Base-by-base conservation (phyloP, 371 early-diverging fungal species). In the Choanephora cucurbitarum region DNA sequence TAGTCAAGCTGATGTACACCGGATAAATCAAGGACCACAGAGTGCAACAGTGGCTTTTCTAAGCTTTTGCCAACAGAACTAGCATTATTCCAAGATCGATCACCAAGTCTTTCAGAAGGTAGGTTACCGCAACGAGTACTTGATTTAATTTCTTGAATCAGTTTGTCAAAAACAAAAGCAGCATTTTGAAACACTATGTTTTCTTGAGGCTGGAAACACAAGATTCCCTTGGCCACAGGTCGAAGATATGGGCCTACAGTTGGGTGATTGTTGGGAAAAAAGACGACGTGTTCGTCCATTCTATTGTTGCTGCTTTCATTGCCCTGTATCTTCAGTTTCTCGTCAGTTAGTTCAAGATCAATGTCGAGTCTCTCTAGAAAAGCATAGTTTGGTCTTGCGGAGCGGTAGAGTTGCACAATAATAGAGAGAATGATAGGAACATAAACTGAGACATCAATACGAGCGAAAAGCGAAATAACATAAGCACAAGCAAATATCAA, bases 21-120 rank as follows among this genome's bases (percentile, higher is more conserved):
- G 0, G 88, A 77, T 47, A 95, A 79, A 64, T 93, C 93, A n/a
- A 95, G 72, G 18, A 95, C 67, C 19, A 95, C 60, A 0, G 93
- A 88, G 5, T 82, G 75, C 13, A 92, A 69, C 9, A 70, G 54
- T 2, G 90, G 89, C 21, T 67, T 58, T 22, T 66, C 44, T 0
- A 44, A n/a, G 5, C 62, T 57, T 45, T 67, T 72, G 21, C 67
- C 57, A 44, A 39, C 32, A 22, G 72, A 64, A 9, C 24, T 24
- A 13, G 49, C 49, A 21, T 46, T 46, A 28, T 78, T 83, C 82
- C 80, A 81, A 5, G 78, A 68, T 8, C 79, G 68, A 55, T 77
- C 77, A 1, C 77, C 82, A 3, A 70, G 49, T 13, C 59, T 63
- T 14, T 64, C 57, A 1, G 73, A 43, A 22, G 62, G 52, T 0